phyloP scores from a whole-genome alignment of 768 basidiomycete genomes.

The Rhodotorula paludigena region DNA sequence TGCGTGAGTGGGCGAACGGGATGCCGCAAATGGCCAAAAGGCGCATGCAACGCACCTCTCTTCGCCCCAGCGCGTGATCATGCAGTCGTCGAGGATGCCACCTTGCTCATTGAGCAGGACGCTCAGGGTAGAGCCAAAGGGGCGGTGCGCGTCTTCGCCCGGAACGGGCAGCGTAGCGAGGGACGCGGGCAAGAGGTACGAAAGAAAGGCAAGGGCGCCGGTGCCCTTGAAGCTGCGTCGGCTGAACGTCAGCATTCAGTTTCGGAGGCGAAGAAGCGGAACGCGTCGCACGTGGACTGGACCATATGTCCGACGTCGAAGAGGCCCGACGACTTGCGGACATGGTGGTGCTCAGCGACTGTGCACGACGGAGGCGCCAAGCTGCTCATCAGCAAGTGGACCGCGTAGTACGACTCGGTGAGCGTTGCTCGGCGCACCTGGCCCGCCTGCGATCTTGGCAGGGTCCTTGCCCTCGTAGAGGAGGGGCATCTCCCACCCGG shows the following conservation, averaged over 20 bases:
- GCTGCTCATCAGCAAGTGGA: too few species aligned
- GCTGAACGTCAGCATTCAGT: background rate
- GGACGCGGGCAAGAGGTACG: constrained; percentile 85
- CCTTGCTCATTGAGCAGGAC: constrained; percentile 82
- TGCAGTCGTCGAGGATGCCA: constrained; percentile 92
- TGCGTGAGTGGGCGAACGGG: too few species aligned
- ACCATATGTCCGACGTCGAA: constrained; percentile 99
- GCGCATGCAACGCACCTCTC: constrained; percentile 31
- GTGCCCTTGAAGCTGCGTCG: constrained; percentile 68
- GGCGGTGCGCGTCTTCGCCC: constrained; percentile 8
- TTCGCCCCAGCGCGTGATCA: constrained; percentile 55
- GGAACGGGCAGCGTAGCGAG: constrained; percentile 47
- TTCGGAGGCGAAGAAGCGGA: background rate
- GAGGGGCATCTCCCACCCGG: constrained; percentile 91
- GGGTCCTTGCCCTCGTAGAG: constrained; percentile 76
- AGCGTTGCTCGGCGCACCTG: too few species aligned
- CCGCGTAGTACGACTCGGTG: too few species aligned
- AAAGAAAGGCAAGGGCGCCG: constrained; percentile 71
- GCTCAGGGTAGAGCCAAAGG: constrained; percentile 71
- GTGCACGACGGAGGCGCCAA: too few species aligned
- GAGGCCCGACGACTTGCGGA: constrained; percentile 71
- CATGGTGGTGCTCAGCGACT: constrained; percentile 88
- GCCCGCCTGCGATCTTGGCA: constrained; percentile 52
- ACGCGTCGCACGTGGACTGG: constrained; percentile 66
- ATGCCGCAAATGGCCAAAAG: too few species aligned